Percentiles rank a stretch among this genome's conserved stretches.
Conservation (phyloP, 768 basidiomycete species). For the Russula griseocarnosa region DNA sequence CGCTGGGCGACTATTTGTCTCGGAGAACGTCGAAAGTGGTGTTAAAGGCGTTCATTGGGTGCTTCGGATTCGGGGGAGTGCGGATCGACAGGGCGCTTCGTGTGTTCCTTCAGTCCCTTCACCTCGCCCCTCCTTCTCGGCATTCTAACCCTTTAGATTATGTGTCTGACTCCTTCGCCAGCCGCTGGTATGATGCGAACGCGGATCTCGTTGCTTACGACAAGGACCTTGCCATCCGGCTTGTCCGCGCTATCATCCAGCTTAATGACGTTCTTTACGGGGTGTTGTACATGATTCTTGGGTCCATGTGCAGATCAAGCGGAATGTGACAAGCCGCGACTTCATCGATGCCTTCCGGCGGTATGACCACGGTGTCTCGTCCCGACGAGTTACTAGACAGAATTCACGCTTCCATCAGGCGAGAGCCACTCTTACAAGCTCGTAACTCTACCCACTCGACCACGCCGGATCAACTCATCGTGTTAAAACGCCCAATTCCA, state of each 20-base stretch:
- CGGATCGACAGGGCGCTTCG: slow-evolving; percentile 87
- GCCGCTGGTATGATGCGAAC: slow-evolving; percentile 90
- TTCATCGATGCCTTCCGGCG: slow-evolving; percentile 82
- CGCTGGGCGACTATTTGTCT: slow-evolving; percentile 81
- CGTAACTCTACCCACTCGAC: slow-evolving; percentile 42
- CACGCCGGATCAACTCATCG: slow-evolving; percentile 52
- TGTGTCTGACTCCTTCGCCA: slow-evolving; percentile 79
- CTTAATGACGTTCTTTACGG: slow-evolving; percentile 86
- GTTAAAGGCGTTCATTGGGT: slow-evolving; percentile 80
- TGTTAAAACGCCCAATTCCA: slow-evolving; percentile 71
- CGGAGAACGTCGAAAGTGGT: slow-evolving; percentile 68
- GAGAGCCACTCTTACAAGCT: slow-evolving; percentile 70
- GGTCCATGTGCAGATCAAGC: slow-evolving; percentile 48
- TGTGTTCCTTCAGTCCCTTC: slow-evolving; percentile 79
- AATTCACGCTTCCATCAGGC: slow-evolving; percentile 72
- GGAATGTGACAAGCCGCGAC: slow-evolving; percentile 65
- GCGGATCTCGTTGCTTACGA: slow-evolving; percentile 71
- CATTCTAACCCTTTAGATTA: slow-evolving; percentile 53
- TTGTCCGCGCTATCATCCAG: slow-evolving; percentile 78
- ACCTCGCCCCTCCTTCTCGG: slow-evolving; percentile 49
- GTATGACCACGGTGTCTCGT: slow-evolving; percentile 69
- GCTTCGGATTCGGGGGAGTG: slow-evolving; percentile 79
- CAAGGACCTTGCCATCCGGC: slow-evolving; percentile 70
- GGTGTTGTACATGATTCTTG: slow-evolving; percentile 62
- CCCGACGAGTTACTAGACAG: slow-evolving; percentile 72